These are phyloP conservation scores for Zygnema circumcarinatum DNA, from an alignment of 139 green algal genomes.

Conservation along the genomic window DNA sequence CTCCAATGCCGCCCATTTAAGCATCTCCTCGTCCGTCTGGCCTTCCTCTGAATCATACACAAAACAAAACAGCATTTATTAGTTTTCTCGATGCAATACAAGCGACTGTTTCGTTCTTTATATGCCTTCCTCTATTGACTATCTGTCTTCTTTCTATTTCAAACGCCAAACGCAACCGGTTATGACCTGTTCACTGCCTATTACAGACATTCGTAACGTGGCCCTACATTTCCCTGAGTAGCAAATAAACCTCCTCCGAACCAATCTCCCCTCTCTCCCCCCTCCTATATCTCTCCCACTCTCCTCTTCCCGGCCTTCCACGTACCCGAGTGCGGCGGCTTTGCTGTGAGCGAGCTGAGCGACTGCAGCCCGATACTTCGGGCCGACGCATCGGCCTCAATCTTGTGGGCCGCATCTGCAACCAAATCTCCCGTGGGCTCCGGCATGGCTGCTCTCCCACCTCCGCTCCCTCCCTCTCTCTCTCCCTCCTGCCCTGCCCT, in stretches of 20 bases:
- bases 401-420: neutral
- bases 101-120: too few species aligned
- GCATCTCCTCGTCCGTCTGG: neutral
- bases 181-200: too few species aligned
- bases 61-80: too few species aligned
- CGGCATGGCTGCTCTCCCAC: conserved; percentile 8
- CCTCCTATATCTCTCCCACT: neutral
- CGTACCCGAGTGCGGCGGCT: neutral
- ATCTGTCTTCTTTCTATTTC: too few species aligned
- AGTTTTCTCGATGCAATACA: too few species aligned
- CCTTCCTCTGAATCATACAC: conserved; percentile 7
- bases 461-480: too few species aligned
- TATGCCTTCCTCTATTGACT: too few species aligned
- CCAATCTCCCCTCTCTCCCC: too few species aligned
- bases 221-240: neutral
- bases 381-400: neutral
- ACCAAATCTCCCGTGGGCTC: conserved; percentile 10
- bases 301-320: neutral
- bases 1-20: conserved; percentile 28
- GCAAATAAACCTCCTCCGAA: neutral
- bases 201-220: too few species aligned
- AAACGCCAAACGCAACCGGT: too few species aligned
- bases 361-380: conserved; percentile 9
- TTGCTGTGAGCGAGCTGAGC: neutral
- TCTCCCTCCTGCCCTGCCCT: too few species aligned